These are phyloP conservation scores for Lepidopterella palustris DNA, from an alignment of 495 filamentous ascomycete species.

Conservation along the genomic window DNA sequence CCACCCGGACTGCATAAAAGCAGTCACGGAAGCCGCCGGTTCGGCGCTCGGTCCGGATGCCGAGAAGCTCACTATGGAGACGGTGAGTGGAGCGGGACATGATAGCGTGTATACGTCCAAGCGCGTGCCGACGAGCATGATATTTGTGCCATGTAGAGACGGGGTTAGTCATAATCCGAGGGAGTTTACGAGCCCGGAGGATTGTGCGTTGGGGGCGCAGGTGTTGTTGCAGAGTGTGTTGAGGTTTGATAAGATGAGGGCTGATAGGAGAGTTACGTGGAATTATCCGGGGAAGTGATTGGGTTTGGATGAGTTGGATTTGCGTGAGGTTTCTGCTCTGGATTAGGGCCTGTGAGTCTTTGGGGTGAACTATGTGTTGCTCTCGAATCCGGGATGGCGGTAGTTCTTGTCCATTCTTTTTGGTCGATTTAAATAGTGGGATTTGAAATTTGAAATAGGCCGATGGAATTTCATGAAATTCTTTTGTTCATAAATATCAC, in stretches of 20 bases:
- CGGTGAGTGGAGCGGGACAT: slow-evolving; percentile 53
- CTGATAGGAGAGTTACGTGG: slow-evolving; percentile 7
- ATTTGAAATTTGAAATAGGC: too few species aligned
- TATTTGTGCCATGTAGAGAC: slow-evolving; percentile 60
- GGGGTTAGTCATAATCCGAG: slow-evolving; percentile 60
- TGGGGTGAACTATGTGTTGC: too few species aligned
- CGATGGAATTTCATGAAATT: too few species aligned
- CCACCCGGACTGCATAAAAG: slow-evolving; percentile 61
- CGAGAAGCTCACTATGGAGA: slow-evolving; percentile 38
- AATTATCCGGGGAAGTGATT: too few species aligned
- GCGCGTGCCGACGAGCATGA: slow-evolving; percentile 57
- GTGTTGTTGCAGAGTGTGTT: slow-evolving; percentile 56
- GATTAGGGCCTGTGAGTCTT: too few species aligned
- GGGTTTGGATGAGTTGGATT: too few species aligned
- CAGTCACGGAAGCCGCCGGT: slow-evolving; percentile 55
- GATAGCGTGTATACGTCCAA: slow-evolving; percentile 59
- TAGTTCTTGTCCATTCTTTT: too few species aligned
- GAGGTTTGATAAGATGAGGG: slow-evolving; percentile 49
- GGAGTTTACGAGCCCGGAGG: slow-evolving; percentile 54
- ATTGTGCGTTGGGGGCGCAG: slow-evolving; percentile 57
- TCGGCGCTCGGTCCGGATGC: slow-evolving; percentile 46
- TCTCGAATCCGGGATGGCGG: too few species aligned
- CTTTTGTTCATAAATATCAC: too few species aligned
- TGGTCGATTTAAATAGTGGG: too few species aligned
- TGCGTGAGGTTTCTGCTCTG: too few species aligned